These are phyloP conservation scores for Cryptococcus sp. DNA, from an alignment of 1,284 basidiomycete species.

Conservation along the genomic window DNA sequence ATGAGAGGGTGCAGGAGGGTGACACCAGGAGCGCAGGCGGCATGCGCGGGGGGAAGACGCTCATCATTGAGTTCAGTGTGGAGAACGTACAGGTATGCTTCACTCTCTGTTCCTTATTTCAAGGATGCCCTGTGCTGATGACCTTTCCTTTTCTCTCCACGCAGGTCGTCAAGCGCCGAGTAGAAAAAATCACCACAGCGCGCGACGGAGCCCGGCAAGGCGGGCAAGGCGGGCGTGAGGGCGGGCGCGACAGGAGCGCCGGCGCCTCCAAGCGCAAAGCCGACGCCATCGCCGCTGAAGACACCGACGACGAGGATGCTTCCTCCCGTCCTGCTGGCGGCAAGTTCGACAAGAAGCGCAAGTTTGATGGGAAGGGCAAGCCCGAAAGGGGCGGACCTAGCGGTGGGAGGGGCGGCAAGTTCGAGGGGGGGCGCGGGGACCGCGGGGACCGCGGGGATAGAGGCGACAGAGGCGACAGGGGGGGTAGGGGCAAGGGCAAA, in stretches of 20 bases:
- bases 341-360: slow-evolving; percentile 1
- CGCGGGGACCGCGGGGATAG: slow-evolving; percentile 1
- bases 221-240: slow-evolving; percentile 8
- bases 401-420: background rate
- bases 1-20: slow-evolving; percentile 38
- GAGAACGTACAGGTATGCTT: slow-evolving; percentile 74
- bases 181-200: slow-evolving; percentile 39
- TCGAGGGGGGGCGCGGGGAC: background rate
- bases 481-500: too few species aligned
- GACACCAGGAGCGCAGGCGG: slow-evolving; percentile 36
- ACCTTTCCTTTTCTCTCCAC: background rate
- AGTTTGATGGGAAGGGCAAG: background rate
- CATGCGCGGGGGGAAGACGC: slow-evolving; percentile 57
- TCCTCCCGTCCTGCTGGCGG: background rate
- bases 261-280: slow-evolving; percentile 22
- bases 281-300: slow-evolving; percentile 20
- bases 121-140: slow-evolving; percentile 1
- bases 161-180: slow-evolving; percentile 47
- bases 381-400: background rate
- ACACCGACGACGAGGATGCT: slow-evolving; percentile 32
- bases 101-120: background rate
- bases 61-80: slow-evolving; percentile 88
- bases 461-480: slow-evolving; percentile 9
- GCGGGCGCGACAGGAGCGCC: background rate
- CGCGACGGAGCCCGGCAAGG: slow-evolving; percentile 7